These are phyloP conservation scores for Aspergillus asperescens DNA, from an alignment of 495 filamentous ascomycete species.

Conservation along the genomic window DNA sequence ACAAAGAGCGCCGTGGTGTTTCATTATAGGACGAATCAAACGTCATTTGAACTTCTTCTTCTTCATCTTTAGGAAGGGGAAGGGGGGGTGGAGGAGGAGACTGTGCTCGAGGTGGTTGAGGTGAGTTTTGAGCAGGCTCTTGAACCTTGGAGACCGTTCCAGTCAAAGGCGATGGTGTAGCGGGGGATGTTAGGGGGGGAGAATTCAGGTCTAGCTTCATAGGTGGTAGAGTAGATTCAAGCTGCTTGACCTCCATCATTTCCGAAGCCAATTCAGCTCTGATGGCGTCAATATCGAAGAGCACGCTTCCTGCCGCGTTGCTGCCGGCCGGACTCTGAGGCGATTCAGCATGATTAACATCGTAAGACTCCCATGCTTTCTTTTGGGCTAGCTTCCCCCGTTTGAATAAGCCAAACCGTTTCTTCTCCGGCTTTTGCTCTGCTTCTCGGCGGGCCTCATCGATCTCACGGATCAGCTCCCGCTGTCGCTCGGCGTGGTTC, in stretches of 20 bases:
- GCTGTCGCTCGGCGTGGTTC: conserved; percentile 78
- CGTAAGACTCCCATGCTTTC: conserved; percentile 94
- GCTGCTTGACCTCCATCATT: conserved; percentile 68
- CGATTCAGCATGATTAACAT: conserved; percentile 43
- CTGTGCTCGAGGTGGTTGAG: conserved; percentile 34
- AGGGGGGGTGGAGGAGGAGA: conserved; percentile 18
- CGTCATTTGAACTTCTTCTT: conserved; percentile 61
- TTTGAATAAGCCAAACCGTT: conserved; percentile 73
- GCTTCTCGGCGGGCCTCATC: conserved; percentile 87
- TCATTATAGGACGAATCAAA: conserved; percentile 61
- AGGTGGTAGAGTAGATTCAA: conserved; percentile 81
- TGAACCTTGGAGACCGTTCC: conserved; percentile 48
- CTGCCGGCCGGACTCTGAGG: conserved; percentile 24
- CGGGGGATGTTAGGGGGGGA: conserved; percentile 19
- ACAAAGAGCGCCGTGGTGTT: conserved; percentile 22
- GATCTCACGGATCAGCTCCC: conserved; percentile 92
- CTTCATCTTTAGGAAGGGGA: conserved; percentile 40
- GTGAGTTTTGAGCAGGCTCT: conserved; percentile 17
- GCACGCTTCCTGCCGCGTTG: conserved; percentile 46
- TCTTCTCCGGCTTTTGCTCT: conserved; percentile 66
- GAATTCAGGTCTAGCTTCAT: conserved; percentile 68
- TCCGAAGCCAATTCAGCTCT: conserved; percentile 76
- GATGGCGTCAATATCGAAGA: conserved; percentile 97
- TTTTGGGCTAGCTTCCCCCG: conserved; percentile 69
- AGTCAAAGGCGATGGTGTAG: conserved; percentile 29